Percentiles rank a stretch among this genome's conserved stretches.
Evolutionary conservation across 208 protist species (phyloP).

Genomic region (Trypanosoma theileri): DNA sequence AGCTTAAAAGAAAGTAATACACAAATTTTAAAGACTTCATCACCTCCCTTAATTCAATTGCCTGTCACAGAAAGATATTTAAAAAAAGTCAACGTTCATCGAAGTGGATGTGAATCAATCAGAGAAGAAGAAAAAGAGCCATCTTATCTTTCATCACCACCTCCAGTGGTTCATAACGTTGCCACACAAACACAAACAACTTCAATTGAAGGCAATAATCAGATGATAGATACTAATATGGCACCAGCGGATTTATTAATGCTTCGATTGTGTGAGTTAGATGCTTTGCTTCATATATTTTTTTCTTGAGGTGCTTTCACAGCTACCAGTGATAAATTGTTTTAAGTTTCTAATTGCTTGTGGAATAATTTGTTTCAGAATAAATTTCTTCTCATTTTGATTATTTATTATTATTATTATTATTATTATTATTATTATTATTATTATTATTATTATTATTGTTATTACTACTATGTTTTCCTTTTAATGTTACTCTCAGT

Average conservation of each 20-base stretch:
- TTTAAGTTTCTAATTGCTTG: slow-evolving; percentile 1
- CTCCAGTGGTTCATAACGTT: not conserved
- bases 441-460: slow-evolving; percentile 12
- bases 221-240: slow-evolving; percentile 1
- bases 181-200: slow-evolving; percentile 18
- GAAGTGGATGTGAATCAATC: not conserved
- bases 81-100: not conserved
- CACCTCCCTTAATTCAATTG: not conserved
- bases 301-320: slow-evolving; percentile 50
- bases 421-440: slow-evolving; percentile 12
- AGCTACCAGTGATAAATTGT: slow-evolving; percentile 12
- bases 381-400: no score
- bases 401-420: slow-evolving; percentile 10
- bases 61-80: not conserved
- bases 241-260: slow-evolving; percentile 27
- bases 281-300: slow-evolving; percentile 64
- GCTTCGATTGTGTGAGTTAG: slow-evolving; percentile 56
- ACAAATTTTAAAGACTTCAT: not conserved
- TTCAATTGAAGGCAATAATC: slow-evolving; percentile 1
- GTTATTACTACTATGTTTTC: no score
- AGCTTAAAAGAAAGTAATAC: slow-evolving; percentile 2
- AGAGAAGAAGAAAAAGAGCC: no score
- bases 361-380: no score
- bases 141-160: no score
- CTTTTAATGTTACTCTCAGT: no score